Conservation (phyloP, 306 rosid genomes). For the Dryas octopetala region DNA sequence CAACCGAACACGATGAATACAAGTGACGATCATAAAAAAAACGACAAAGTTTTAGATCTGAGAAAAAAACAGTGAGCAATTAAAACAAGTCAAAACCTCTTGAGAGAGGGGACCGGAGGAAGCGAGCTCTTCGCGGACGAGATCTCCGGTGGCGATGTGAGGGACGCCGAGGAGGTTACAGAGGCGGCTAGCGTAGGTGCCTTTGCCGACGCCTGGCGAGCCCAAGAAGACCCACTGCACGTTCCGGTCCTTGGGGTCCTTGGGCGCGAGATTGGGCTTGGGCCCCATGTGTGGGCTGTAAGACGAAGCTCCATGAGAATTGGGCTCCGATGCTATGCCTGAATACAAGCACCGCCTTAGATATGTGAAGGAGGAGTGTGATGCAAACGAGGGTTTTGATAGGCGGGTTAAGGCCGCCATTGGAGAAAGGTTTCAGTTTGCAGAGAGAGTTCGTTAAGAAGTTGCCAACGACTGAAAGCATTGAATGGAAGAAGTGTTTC, state of each 20-base stretch:
- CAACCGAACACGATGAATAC: conserved; percentile 11
- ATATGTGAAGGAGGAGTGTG: conserved; percentile 31
- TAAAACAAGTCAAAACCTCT: conserved; percentile 32
- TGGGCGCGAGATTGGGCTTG: conserved; percentile 28
- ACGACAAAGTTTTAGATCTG: background rate
- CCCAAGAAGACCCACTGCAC: conserved; percentile 92
- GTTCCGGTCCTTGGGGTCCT: conserved; percentile 48
- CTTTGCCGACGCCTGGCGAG: conserved; percentile 94
- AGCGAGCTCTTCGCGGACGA: conserved; percentile 87
- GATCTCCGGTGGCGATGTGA: conserved; percentile 93
- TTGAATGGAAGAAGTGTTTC: background rate
- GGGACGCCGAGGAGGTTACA: conserved; percentile 78
- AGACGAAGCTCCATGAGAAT: conserved; percentile 30
- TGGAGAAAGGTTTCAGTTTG: conserved; percentile 15
- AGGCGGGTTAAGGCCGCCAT: conserved; percentile 87
- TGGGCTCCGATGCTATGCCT: conserved; percentile 32
- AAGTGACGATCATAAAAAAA: background rate
- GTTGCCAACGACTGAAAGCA: background rate
- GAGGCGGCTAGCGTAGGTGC: conserved; percentile 87
- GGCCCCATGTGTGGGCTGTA: conserved; percentile 25
- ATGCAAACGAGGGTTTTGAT: conserved; percentile 31
- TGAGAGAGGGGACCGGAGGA: conserved; percentile 72
- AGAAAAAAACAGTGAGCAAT: background rate
- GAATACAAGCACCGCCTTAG: conserved; percentile 40
- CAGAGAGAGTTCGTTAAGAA: background rate